A percentile compares a stretch with the other conserved stretches of the same genome.
phyloP scores from a whole-genome alignment of 495 filamentous ascomycete species.

The Penicillium chermesinum region DNA sequence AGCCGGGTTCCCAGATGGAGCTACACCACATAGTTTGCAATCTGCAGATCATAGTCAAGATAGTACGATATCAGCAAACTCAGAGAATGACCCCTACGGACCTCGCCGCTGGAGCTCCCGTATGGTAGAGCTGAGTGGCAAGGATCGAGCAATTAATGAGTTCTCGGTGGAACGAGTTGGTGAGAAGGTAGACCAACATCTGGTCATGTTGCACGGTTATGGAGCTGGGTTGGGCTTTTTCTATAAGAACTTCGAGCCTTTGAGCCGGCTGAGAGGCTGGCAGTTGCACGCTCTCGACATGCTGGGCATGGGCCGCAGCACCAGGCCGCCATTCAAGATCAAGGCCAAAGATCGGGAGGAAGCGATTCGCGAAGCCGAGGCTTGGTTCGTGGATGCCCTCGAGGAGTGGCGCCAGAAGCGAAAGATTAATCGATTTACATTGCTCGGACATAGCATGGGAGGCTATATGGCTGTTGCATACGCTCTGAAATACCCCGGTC shows the following conservation, averaged over 20 bases:
- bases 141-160: conserved; percentile 84
- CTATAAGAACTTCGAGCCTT: conserved; percentile 91
- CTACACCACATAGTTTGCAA: conserved; percentile 36
- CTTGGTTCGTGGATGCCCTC: conserved; percentile 92
- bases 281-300: conserved; percentile 87
- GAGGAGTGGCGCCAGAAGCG: conserved; percentile 91
- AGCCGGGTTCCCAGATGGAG: conserved; percentile 32
- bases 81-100: conserved; percentile 73
- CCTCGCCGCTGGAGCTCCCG: conserved; percentile 80
- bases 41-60: conserved; percentile 35
- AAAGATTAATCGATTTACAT: conserved; percentile 86
- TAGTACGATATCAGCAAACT: conserved; percentile 37
- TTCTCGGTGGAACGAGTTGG: conserved; percentile 81
- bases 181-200: conserved; percentile 69
- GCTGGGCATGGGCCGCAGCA: conserved; percentile 90
- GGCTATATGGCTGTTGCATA: conserved; percentile 94
- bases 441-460: conserved; percentile 88
- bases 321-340: conserved; percentile 75
- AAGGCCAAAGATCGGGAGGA: conserved; percentile 72
- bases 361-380: conserved; percentile 86
- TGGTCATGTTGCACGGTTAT: conserved; percentile 98
- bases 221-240: conserved; percentile 95
- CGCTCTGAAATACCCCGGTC: conserved; percentile 91
- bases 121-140: conserved; percentile 78
- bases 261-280: conserved; percentile 76